phyloP scores from a whole-genome alignment of 2,329 filamentous ascomycete genomes.

The Dothiorella sarmentorum region DNA sequence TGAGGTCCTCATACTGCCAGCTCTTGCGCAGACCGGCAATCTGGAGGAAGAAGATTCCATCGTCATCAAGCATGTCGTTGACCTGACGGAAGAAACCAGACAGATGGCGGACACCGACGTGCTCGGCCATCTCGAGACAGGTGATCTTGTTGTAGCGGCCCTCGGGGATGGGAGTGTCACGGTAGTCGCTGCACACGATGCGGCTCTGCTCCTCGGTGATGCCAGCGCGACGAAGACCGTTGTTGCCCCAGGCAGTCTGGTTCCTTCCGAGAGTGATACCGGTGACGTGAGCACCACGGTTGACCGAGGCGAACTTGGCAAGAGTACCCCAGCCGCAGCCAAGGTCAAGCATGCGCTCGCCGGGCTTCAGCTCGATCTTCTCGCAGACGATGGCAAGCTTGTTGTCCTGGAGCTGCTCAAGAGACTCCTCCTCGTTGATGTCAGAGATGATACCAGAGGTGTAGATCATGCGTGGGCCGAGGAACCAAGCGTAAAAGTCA shows the following conservation, averaged over 20 bases:
- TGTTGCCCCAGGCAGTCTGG: constrained; percentile 96
- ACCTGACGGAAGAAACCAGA: constrained; percentile 77
- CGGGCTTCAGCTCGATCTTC: constrained; percentile 81
- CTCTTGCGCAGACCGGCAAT: constrained; percentile 88
- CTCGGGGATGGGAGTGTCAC: constrained; percentile 78
- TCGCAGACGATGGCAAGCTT: constrained; percentile 93
- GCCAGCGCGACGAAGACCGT: constrained; percentile 75
- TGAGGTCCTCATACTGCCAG: constrained; percentile 97
- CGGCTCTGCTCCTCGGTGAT: constrained; percentile 84
- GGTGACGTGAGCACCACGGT: constrained; percentile 81
- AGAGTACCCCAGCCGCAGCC: constrained; percentile 98
- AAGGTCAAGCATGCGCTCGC: constrained; percentile 85
- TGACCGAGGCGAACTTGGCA: constrained; percentile 84
- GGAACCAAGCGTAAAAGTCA: constrained; percentile 98
- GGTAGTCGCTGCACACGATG: constrained; percentile 95
- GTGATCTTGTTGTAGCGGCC: constrained; percentile 91
- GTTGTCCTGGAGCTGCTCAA: constrained; percentile 97
- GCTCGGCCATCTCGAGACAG: constrained; percentile 97
- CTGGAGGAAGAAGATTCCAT: constrained; percentile 94
- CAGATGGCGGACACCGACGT: constrained; percentile 92
- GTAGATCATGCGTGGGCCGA: constrained; percentile 98
- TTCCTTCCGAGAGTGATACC: constrained; percentile 94
- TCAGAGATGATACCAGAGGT: constrained; percentile 93
- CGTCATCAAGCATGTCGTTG: constrained; percentile 92
- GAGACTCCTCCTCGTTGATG: constrained; percentile 77